These are phyloP conservation scores for Dothiorella sarmentorum DNA, from an alignment of 2,329 filamentous ascomycete species.

Conservation along the genomic window DNA sequence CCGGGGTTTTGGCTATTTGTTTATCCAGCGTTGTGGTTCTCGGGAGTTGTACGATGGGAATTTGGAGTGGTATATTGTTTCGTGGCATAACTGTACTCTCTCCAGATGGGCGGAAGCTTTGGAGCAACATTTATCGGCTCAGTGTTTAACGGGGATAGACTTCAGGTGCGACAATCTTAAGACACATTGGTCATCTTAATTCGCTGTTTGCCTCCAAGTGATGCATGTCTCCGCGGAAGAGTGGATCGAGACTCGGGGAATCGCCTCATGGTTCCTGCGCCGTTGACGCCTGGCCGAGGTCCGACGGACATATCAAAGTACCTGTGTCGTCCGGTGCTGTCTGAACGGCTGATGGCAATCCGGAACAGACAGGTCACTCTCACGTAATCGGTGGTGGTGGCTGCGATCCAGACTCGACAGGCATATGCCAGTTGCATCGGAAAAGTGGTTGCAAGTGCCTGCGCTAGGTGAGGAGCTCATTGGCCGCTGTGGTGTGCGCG, in stretches of 20 bases:
- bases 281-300: background rate
- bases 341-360: background rate
- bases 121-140: constrained; percentile 12
- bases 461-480: background rate
- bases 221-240: background rate
- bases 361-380: background rate
- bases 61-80: constrained; percentile 8
- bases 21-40: background rate
- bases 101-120: background rate
- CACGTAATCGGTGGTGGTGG: background rate
- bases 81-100: constrained; percentile 10
- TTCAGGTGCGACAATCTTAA: constrained; percentile 15
- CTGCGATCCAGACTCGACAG: background rate
- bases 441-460: background rate
- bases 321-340: background rate
- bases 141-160: constrained; percentile 7
- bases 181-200: constrained; percentile 10
- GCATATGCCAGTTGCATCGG: constrained; percentile 3
- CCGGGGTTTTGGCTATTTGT: background rate
- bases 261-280: background rate
- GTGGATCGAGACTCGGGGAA: background rate
- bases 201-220: background rate
- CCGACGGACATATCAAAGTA: background rate
- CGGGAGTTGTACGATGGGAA: constrained; percentile 11
- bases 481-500: background rate